phyloP scores from a whole-genome alignment of 179 eudicot genomes.

The Beta lomatogona region DNA sequence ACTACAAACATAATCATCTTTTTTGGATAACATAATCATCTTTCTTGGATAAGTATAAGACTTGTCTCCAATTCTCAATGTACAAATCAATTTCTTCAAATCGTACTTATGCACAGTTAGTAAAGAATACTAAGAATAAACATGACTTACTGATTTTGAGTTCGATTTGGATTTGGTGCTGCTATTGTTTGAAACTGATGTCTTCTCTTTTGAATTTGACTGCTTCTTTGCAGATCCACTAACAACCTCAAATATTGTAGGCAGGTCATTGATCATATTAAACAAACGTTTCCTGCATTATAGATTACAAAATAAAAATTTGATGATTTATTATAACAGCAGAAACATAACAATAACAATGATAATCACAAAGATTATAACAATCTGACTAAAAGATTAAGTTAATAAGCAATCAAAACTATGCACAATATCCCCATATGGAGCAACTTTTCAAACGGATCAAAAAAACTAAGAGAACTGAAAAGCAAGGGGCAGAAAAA shows the following conservation, averaged over 20 bases:
- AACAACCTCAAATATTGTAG: constrained; percentile 61
- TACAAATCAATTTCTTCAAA: neutral
- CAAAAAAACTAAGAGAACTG: neutral
- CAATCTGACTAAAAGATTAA: neutral
- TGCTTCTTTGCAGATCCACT: constrained; percentile 53
- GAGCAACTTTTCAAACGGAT: neutral
- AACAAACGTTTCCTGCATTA: constrained; percentile 62
- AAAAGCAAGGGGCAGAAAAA: neutral
- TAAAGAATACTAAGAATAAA: neutral
- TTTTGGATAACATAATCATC: neutral
- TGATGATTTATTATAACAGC: neutral
- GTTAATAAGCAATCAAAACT: neutral
- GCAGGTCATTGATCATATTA: constrained; percentile 60
- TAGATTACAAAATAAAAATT: neutral
- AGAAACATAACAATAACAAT: no score
- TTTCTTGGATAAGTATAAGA: neutral
- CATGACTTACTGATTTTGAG: constrained; percentile 47
- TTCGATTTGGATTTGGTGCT: constrained; percentile 58
- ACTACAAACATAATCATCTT: neutral
- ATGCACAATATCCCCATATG: neutral
- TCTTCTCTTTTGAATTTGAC: constrained; percentile 48
- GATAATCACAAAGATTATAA: neutral
- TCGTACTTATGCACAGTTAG: neutral
- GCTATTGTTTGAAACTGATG: constrained; percentile 52
- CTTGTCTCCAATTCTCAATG: neutral